Evolutionary conservation across 371 early-diverging fungal species (phyloP).

Genomic region (Smittium mucronatum): DNA sequence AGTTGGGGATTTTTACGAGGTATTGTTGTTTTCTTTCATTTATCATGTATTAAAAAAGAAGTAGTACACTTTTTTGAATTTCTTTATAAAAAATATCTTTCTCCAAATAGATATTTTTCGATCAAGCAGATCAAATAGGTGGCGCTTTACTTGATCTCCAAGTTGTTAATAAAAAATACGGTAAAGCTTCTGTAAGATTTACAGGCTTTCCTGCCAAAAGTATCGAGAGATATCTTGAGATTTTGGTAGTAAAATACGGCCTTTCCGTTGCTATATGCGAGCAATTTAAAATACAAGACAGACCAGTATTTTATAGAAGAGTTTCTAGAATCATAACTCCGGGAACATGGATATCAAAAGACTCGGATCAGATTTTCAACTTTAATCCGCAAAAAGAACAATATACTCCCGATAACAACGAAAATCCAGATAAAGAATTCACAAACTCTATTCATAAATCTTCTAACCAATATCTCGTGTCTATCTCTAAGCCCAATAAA

Average conservation of each 20-base stretch:
- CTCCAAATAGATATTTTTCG: constrained; percentile 43
- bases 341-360: constrained; percentile 70
- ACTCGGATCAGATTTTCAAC: constrained; percentile 45
- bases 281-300: constrained; percentile 46
- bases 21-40: constrained; percentile 18
- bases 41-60: not conserved
- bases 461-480: not conserved
- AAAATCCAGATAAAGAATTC: not conserved
- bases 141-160: constrained; percentile 49
- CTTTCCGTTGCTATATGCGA: constrained; percentile 76
- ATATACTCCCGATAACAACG: not conserved
- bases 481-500: not conserved
- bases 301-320: constrained; percentile 41
- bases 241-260: constrained; percentile 50
- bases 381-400: constrained; percentile 22
- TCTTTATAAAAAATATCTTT: constrained; percentile 15
- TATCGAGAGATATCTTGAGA: constrained; percentile 61
- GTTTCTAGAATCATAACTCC: constrained; percentile 76
- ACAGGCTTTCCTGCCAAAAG: constrained; percentile 65
- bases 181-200: constrained; percentile 30
- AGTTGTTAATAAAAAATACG: constrained; percentile 37
- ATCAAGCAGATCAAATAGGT: constrained; percentile 57
- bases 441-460: not conserved
- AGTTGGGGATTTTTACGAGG: constrained; percentile 87
- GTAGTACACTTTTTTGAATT: constrained; percentile 3